These are phyloP conservation scores for Rheum nobile DNA, from an alignment of 148 eudicot genomes.

Conservation along the genomic window DNA sequence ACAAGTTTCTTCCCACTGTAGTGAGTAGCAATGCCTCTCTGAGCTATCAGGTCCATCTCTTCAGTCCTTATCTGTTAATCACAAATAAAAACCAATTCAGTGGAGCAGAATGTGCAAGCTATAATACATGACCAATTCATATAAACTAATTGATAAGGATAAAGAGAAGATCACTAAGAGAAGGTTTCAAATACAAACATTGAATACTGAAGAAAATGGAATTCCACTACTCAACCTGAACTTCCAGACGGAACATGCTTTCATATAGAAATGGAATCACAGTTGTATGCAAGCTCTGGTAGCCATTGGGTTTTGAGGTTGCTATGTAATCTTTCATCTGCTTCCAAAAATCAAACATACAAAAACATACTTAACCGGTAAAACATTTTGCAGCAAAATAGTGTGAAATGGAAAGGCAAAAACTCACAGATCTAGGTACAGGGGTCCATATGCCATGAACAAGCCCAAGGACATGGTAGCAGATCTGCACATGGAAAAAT, in stretches of 20 bases:
- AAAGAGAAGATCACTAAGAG: background rate
- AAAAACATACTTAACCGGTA: background rate
- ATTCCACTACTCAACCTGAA: conserved; percentile 50
- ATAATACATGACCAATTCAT: background rate
- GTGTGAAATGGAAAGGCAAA: conserved; percentile 11
- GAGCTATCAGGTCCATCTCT: conserved; percentile 96
- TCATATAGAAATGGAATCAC: conserved; percentile 97
- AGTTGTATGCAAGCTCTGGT: conserved; percentile 95
- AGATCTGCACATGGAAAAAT: conserved; percentile 43
- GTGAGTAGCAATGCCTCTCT: conserved; percentile 94
- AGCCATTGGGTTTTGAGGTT: conserved; percentile 93
- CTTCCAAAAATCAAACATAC: conserved; percentile 9
- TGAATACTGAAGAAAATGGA: background rate
- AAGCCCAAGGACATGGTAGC: conserved; percentile 94
- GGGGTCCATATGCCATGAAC: conserved; percentile 97
- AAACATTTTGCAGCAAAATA: background rate
- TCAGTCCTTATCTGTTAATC: conserved; percentile 74
- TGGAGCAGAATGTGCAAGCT: background rate
- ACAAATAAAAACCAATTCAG: background rate
- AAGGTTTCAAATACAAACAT: background rate
- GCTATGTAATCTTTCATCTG: conserved; percentile 98
- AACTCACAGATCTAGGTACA: conserved; percentile 80
- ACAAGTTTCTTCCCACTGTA: conserved; percentile 67
- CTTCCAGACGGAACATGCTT: conserved; percentile 95
- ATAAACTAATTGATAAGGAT: background rate